Base-by-base conservation (phyloP, 345 rosid genomes). In the Boechera stricta region DNA sequence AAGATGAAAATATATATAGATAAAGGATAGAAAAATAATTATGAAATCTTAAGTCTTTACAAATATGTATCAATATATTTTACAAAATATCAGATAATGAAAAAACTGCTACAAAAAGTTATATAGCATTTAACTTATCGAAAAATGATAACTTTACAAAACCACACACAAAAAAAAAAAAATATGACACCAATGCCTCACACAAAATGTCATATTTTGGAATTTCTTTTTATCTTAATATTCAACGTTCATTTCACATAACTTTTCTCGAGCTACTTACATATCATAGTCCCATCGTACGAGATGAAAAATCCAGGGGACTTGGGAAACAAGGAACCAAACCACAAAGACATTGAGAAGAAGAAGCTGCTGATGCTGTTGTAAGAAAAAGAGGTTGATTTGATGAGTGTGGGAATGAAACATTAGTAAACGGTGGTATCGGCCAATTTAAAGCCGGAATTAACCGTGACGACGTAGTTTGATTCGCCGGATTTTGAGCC, bases 301-400 rank as follows among this genome's bases (percentile, higher is more conserved):
- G 4, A 6, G 65, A 24, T 56, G 53, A 28, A 41, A 62, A 71
- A 48, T 47, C 71, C 2, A 36, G 0, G 29, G 15, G 38, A 47
- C 31, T 77, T 57, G 62, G 62, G 47, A 64, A 64, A 64, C 29
- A 56, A 47, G 77, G 81, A 64, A 56, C 52, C 5, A 57, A 47
- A 38, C 77, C 55, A 2, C n/a, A 49, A 65, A 65, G 55, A 49
- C 10, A 31, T 31, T 57, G 81, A 38, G 67, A 53, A 72, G 63
- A 58, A 65, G 54, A 62, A 53, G 80, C 61, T 75, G 38, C 32
- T 35, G 64, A 47, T 64, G 56, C 0, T 56, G 49, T 38, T 48
- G 72, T 48, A n/a, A 5, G 44, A 38, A 26, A 57, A 2, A 38
- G 66, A 47, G 73, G n/a, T 26, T 74, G 78, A 28, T 45, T 9